phyloP scores from a whole-genome alignment of 345 rosid species.

The Hirschfeldia incana region DNA sequence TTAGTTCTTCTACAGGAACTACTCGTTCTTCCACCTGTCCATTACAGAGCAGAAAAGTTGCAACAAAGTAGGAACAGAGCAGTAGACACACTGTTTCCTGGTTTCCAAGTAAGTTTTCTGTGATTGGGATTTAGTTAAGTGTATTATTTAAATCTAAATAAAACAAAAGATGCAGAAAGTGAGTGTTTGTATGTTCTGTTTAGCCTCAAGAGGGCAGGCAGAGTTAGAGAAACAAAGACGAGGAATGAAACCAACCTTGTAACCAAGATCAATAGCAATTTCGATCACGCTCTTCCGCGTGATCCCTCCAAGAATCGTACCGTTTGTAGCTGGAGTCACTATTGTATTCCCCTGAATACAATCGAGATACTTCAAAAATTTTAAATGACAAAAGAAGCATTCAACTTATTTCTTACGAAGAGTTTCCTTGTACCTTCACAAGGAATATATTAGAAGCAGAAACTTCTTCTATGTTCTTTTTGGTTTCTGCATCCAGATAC shows the following conservation, averaged over 20 bases:
- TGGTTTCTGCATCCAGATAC: conserved; percentile 72
- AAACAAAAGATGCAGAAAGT: not conserved
- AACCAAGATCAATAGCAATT: conserved; percentile 68
- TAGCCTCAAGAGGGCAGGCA: conserved; percentile 1
- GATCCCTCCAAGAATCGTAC: conserved; percentile 75
- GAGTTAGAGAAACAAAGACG: not conserved
- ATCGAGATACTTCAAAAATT: not conserved
- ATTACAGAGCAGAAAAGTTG: not conserved
- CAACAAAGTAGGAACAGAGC: not conserved
- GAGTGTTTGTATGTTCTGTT: not conserved
- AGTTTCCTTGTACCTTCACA: conserved; percentile 53
- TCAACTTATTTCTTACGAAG: not conserved
- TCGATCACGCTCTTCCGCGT: conserved; percentile 78
- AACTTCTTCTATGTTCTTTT: conserved; percentile 74
- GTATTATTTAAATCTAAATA: not conserved
- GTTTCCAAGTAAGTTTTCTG: not conserved
- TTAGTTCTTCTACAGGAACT: conserved; percentile 56
- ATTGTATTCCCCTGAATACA: conserved; percentile 56
- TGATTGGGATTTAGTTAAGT: not conserved
- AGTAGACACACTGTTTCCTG: not conserved
- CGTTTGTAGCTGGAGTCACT: conserved; percentile 71
- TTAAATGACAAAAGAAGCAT: not conserved
- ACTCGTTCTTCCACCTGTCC: conserved; percentile 67
- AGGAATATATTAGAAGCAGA: conserved; percentile 84
- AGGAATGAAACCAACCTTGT: conserved; percentile 46